Evolutionary conservation across 1,139 yeast species (phyloP).

Genomic region (Scheffersomyces parashehatae): DNA sequence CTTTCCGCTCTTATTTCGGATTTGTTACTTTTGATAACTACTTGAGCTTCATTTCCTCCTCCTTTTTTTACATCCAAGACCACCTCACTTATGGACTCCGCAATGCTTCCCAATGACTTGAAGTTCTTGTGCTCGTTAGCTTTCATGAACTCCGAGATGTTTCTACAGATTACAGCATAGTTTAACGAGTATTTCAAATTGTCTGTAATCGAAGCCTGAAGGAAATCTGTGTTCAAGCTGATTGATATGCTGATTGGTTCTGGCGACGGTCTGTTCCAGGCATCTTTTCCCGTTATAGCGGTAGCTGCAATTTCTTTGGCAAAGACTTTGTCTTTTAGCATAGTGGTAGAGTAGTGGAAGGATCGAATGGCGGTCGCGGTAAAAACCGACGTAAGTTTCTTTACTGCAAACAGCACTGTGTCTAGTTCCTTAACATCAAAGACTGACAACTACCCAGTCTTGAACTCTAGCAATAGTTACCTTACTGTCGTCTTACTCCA

Average conservation of each 20-base stretch:
- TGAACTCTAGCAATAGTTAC: too few relatives aligned
- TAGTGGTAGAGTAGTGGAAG: conserved; percentile 3
- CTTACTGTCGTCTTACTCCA: too few relatives aligned
- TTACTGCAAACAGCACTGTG: too few relatives aligned
- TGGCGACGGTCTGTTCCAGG: conserved; percentile 69
- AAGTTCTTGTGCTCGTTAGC: conserved; percentile 46
- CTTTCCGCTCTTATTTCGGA: conserved; percentile 59
- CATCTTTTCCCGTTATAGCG: conserved; percentile 73
- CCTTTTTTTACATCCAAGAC: conserved; percentile 50
- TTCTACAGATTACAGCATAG: conserved; percentile 79
- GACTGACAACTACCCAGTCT: too few relatives aligned
- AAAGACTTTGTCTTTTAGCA: conserved; percentile 53
- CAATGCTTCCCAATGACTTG: conserved; percentile 57
- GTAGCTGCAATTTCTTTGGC: conserved; percentile 58
- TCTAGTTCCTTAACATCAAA: too few relatives aligned
- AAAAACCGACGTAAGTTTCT: too few relatives aligned
- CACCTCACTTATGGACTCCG: conserved; percentile 49
- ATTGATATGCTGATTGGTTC: conserved; percentile 69
- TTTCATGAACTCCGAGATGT: conserved; percentile 54
- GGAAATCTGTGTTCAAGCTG: conserved; percentile 65
- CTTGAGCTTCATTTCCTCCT: conserved; percentile 52
- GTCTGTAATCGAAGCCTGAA: conserved; percentile 70
- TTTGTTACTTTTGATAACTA: conserved; percentile 49
- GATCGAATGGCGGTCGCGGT: not conserved
- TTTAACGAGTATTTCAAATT: conserved; percentile 79